Evolutionary conservation across 2,329 filamentous ascomycete genomes (phyloP).

Genomic region (Pseudonectria foliicola): DNA sequence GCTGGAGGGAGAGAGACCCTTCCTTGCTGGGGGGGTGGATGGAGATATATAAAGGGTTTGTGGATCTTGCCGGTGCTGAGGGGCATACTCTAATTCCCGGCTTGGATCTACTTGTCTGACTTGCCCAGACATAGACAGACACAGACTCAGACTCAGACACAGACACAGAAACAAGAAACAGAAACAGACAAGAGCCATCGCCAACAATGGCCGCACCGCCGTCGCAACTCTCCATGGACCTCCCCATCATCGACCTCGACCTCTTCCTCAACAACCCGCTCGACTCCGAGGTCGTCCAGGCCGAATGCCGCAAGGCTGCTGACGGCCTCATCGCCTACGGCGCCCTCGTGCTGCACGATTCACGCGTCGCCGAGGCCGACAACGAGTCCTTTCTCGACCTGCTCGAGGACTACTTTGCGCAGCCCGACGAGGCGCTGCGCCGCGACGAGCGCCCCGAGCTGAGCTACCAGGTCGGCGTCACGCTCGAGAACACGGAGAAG

Average conservation of each 20-base stretch:
- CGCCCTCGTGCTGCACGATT: constrained; percentile 53
- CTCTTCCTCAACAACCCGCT: constrained; percentile 41
- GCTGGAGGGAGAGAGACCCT: too few relatives aligned
- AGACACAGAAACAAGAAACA: too few relatives aligned
- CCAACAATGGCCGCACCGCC: constrained; percentile 1
- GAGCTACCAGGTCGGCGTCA: constrained; percentile 55
- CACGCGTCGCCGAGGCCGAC: constrained; percentile 47
- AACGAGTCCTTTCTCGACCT: constrained; percentile 53
- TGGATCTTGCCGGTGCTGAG: too few relatives aligned
- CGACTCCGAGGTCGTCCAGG: constrained; percentile 36
- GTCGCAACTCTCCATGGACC: constrained; percentile 42
- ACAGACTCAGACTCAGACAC: too few relatives aligned
- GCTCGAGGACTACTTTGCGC: constrained; percentile 59
- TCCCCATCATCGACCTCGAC: constrained; percentile 54
- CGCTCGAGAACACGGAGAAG: constrained; percentile 56
- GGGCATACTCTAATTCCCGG: background rate
- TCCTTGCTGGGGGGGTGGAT: too few relatives aligned
- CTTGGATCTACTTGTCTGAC: background rate
- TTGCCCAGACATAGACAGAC: too few relatives aligned
- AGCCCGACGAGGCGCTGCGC: constrained; percentile 39
- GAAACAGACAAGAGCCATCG: too few relatives aligned
- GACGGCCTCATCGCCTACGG: constrained; percentile 52
- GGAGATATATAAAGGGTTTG: too few relatives aligned
- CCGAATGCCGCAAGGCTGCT: constrained; percentile 48
- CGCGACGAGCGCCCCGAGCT: constrained; percentile 50